Conservation (phyloP, 2,329 filamentous ascomycete genomes). For the Westerdykella sp. region DNA sequence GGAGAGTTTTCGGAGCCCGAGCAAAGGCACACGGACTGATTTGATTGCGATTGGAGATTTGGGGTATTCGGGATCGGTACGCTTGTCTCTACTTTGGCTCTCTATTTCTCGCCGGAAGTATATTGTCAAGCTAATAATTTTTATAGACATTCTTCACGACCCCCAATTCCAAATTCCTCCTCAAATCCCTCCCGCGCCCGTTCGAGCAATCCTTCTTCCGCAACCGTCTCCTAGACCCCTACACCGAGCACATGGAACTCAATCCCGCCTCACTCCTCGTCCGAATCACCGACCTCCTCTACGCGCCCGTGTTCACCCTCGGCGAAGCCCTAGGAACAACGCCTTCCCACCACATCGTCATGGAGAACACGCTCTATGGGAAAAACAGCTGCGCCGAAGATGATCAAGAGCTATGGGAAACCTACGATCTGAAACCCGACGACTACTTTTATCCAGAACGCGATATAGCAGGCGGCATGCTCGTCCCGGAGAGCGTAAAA, state of each 20-base stretch:
- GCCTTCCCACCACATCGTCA: slow-evolving; percentile 67
- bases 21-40: slow-evolving; percentile 34
- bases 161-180: slow-evolving; percentile 57
- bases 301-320: slow-evolving; percentile 50
- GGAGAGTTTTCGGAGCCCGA: slow-evolving; percentile 46
- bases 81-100: slow-evolving; percentile 1
- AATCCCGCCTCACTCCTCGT: slow-evolving; percentile 59
- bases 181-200: slow-evolving; percentile 64
- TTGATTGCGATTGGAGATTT: slow-evolving; percentile 60
- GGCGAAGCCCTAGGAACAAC: slow-evolving; percentile 55
- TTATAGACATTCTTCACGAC: slow-evolving; percentile 63
- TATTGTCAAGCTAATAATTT: background rate
- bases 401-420: slow-evolving; percentile 54
- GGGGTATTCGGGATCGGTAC: slow-evolving; percentile 64
- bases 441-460: slow-evolving; percentile 72
- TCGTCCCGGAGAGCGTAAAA: slow-evolving; percentile 60
- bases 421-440: slow-evolving; percentile 67
- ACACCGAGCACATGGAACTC: slow-evolving; percentile 56
- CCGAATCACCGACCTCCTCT: slow-evolving; percentile 65
- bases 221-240: slow-evolving; percentile 58
- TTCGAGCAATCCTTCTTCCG: slow-evolving; percentile 68
- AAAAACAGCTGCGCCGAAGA: slow-evolving; percentile 41
- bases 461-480: slow-evolving; percentile 58
- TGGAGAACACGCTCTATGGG: slow-evolving; percentile 68
- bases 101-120: too few species aligned